Conservation (phyloP, 1,284 basidiomycete genomes). For the Trametes sp. region DNA sequence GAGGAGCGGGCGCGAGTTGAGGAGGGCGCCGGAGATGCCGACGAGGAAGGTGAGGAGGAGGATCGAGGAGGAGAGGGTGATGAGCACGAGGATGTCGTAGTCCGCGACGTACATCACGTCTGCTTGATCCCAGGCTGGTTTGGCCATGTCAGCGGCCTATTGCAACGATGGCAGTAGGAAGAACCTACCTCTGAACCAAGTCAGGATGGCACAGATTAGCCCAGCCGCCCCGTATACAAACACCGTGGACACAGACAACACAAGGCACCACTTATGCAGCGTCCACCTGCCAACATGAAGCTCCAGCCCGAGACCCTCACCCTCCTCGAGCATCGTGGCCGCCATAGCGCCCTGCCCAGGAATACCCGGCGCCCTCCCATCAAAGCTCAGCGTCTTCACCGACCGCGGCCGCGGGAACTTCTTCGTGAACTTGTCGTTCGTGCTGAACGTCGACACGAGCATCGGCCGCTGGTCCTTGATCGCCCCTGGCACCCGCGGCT, state of each 20-base stretch:
- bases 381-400: constrained; percentile 39
- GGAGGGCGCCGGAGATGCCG: constrained; percentile 71
- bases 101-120: constrained; percentile 64
- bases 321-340: constrained; percentile 47
- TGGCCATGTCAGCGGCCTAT: constrained; percentile 4
- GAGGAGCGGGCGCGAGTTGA: constrained; percentile 79
- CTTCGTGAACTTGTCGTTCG: constrained; percentile 56
- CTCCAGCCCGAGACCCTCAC: constrained; percentile 49
- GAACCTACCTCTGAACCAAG: constrained; percentile 65
- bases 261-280: constrained; percentile 61
- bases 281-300: constrained; percentile 54
- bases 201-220: constrained; percentile 56
- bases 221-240: constrained; percentile 57
- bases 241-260: constrained; percentile 58
- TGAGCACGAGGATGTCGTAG: constrained; percentile 64
- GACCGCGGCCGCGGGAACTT: constrained; percentile 59
- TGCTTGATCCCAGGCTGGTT: constrained; percentile 56
- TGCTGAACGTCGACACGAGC: constrained; percentile 37
- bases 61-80: constrained; percentile 65
- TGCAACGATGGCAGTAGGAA: not conserved
- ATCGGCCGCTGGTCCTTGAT: constrained; percentile 31
- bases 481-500: constrained; percentile 13
- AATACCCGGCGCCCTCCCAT: constrained; percentile 12
- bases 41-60: constrained; percentile 69
- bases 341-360: constrained; percentile 21